phyloP scores from a whole-genome alignment of 441 rosid species.

The Brassica balearica region DNA sequence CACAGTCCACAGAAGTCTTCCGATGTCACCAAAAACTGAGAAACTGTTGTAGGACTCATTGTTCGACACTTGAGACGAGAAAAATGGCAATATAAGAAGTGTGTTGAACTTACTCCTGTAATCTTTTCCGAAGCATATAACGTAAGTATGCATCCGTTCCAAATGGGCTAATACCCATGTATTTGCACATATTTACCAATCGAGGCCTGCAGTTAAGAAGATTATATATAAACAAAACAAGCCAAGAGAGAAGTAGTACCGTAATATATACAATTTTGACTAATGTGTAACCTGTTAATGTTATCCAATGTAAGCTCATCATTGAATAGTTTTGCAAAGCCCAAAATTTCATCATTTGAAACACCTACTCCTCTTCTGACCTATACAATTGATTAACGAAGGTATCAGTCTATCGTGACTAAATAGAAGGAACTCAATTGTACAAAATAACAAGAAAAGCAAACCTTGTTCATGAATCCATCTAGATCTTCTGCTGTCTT shows the following conservation, averaged over 20 bases:
- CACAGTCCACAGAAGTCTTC: too few species aligned
- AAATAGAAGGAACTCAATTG: constrained; percentile 14
- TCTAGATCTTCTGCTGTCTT: constrained; percentile 84
- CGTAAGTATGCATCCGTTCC: constrained; percentile 86
- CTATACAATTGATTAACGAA: constrained; percentile 47
- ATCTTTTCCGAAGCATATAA: constrained; percentile 73
- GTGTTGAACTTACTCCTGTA: constrained; percentile 59
- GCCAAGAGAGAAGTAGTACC: constrained; percentile 8
- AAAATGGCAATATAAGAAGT: constrained; percentile 15
- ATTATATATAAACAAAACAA: constrained; percentile 29
- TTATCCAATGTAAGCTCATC: constrained; percentile 83
- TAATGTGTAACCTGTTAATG: constrained; percentile 64
- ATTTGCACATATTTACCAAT: constrained; percentile 81
- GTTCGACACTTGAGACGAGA: background rate
- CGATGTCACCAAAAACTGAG: too few species aligned
- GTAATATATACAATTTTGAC: constrained; percentile 5
- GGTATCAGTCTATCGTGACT: constrained; percentile 13
- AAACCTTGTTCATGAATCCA: constrained; percentile 85
- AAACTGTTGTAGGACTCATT: too few species aligned
- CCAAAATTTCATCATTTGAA: constrained; percentile 79
- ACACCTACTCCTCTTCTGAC: constrained; percentile 77
- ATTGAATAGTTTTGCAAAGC: constrained; percentile 78
- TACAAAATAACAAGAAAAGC: constrained; percentile 19
- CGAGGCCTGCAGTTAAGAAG: constrained; percentile 63
- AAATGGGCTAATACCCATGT: constrained; percentile 80